These are phyloP conservation scores for Geoglossum cookeanum DNA, from an alignment of 2,329 filamentous ascomycete genomes.

Conservation along the genomic window DNA sequence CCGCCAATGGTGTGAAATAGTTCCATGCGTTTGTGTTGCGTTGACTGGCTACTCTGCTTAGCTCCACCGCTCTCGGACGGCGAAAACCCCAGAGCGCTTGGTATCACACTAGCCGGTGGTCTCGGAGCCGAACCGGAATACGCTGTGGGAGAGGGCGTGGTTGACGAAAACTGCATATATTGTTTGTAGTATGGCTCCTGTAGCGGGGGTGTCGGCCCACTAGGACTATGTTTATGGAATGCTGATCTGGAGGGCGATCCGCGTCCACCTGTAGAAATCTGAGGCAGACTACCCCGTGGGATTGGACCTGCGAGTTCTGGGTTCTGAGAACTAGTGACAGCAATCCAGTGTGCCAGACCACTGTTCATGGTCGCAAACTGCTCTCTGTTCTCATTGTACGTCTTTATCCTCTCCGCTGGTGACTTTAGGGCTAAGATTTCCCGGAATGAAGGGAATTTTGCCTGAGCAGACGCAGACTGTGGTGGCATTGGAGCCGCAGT, in stretches of 20 bases:
- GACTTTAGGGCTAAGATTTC: slow-evolving; percentile 57
- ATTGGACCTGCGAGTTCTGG: slow-evolving; percentile 28
- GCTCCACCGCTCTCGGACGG: slow-evolving; percentile 20
- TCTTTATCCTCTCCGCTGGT: slow-evolving; percentile 47
- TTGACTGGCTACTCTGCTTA: slow-evolving; percentile 35
- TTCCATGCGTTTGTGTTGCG: slow-evolving; percentile 75
- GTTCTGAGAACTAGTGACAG: slow-evolving; percentile 20
- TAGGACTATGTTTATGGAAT: slow-evolving; percentile 18
- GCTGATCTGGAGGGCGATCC: slow-evolving; percentile 19
- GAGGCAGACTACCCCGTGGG: slow-evolving; percentile 1
- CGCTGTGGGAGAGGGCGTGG: slow-evolving; percentile 6
- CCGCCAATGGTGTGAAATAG: slow-evolving; percentile 57
- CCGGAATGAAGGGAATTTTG: slow-evolving; percentile 41
- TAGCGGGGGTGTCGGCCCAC: slow-evolving; percentile 10
- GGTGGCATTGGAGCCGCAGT: neutral
- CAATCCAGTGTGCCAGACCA: slow-evolving; percentile 46
- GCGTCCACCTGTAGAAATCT: slow-evolving; percentile 11
- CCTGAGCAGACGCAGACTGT: slow-evolving; percentile 6
- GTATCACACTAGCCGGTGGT: slow-evolving; percentile 24
- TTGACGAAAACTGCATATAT: slow-evolving; percentile 19
- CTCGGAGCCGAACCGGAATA: slow-evolving; percentile 9
- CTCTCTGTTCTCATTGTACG: slow-evolving; percentile 52
- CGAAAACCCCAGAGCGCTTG: slow-evolving; percentile 9
- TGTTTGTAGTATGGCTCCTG: slow-evolving; percentile 38
- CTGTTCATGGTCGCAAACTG: slow-evolving; percentile 56